Evolutionary conservation across 371 early-diverging fungal species (phyloP).

Genomic region (Saksenaea oblongispora): DNA sequence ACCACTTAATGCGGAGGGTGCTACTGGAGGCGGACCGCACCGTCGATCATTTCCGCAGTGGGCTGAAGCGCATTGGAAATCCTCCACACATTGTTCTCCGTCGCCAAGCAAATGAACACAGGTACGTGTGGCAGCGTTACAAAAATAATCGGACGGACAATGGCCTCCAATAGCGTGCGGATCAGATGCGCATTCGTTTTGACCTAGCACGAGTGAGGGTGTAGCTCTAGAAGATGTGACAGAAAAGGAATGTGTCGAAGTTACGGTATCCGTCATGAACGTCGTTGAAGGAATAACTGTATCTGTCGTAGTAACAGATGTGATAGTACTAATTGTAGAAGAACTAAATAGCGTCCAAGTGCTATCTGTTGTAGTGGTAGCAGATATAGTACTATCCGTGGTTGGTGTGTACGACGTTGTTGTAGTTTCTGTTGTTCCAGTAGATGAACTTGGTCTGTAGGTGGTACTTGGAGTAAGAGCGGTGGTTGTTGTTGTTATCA

Average conservation of each 20-base stretch:
- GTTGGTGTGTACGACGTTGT: not conserved
- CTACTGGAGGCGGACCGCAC: not conserved
- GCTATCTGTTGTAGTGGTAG: no score
- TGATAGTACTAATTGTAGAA: constrained; percentile 6
- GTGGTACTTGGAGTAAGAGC: not conserved
- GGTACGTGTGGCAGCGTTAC: constrained; percentile 25
- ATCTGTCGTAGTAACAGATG: not conserved
- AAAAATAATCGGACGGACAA: constrained; percentile 26
- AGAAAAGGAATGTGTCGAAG: constrained; percentile 18
- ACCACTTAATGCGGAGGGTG: constrained; percentile 9
- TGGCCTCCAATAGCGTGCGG: constrained; percentile 22
- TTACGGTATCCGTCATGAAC: not conserved
- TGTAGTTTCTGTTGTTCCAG: not conserved
- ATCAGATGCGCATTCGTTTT: constrained; percentile 26
- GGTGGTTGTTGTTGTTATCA: not conserved
- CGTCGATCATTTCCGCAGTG: constrained; percentile 17
- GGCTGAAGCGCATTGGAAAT: constrained; percentile 30
- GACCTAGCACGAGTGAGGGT: constrained; percentile 29
- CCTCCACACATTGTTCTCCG: constrained; percentile 24
- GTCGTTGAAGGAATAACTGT: no score
- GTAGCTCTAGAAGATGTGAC: constrained; percentile 33
- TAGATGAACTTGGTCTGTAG: not conserved
- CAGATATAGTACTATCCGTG: not conserved
- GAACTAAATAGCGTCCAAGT: no score
- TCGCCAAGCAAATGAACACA: constrained; percentile 16